Evolutionary conservation across 1,139 yeast species (phyloP).

Genomic region (Candida sanyaensis): DNA sequence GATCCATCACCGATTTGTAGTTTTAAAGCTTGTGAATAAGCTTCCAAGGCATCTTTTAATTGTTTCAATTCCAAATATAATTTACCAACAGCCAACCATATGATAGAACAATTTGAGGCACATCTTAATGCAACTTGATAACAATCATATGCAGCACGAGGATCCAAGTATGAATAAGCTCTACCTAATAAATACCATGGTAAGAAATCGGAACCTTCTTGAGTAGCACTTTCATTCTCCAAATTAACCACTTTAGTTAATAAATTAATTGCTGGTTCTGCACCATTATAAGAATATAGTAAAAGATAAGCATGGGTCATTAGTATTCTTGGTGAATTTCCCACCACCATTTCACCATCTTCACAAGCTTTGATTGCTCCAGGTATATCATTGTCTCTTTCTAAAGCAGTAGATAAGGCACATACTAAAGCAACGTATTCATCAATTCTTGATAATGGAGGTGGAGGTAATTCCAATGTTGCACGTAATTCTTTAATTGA

Average conservation of each 20-base stretch:
- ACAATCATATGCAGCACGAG: slow-evolving; percentile 56
- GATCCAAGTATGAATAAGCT: slow-evolving; percentile 50
- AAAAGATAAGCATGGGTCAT: slow-evolving; percentile 51
- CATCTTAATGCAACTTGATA: slow-evolving; percentile 58
- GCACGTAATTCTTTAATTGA: slow-evolving; percentile 50
- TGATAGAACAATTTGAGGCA: slow-evolving; percentile 55
- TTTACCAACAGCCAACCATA: slow-evolving; percentile 69
- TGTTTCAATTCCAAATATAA: slow-evolving; percentile 60
- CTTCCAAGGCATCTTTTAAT: slow-evolving; percentile 65
- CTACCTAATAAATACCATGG: slow-evolving; percentile 62
- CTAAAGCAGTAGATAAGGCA: slow-evolving; percentile 52
- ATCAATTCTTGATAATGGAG: slow-evolving; percentile 45
- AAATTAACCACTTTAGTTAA: slow-evolving; percentile 36
- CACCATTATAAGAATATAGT: slow-evolving; percentile 14
- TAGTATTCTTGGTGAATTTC: slow-evolving; percentile 44
- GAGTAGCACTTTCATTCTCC: slow-evolving; percentile 23
- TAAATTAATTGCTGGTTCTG: slow-evolving; percentile 34
- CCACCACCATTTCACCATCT: slow-evolving; percentile 45
- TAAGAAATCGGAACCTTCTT: slow-evolving; percentile 40
- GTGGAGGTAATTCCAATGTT: slow-evolving; percentile 51
- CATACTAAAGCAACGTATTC: slow-evolving; percentile 54
- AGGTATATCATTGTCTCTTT: slow-evolving; percentile 46
- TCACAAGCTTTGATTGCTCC: slow-evolving; percentile 53
- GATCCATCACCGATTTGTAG: slow-evolving; percentile 51
- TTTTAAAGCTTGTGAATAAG: slow-evolving; percentile 64